A percentile compares a stretch with the other conserved stretches of the same genome.
Conservation (phyloP, 2,329 filamentous ascomycete species). For the Microsporum audouinii region DNA sequence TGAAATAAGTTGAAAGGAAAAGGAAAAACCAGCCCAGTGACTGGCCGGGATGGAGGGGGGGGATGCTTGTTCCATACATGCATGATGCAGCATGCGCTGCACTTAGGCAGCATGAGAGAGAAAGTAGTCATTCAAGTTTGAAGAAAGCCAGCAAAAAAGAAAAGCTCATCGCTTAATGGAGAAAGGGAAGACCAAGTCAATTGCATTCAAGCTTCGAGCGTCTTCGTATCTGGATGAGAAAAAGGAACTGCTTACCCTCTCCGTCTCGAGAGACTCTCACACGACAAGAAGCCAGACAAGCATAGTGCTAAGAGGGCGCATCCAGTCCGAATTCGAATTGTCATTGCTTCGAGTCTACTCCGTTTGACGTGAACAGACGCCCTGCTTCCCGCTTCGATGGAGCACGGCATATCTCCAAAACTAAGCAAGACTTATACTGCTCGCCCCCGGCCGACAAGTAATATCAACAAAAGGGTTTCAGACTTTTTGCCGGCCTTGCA, state of each 20-base stretch:
- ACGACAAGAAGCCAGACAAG: neutral
- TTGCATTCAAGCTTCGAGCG: conserved; percentile 1
- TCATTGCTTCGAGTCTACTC: too few species aligned
- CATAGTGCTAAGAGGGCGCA: too few species aligned
- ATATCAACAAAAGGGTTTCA: neutral
- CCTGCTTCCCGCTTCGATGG: too few species aligned
- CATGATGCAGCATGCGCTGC: neutral
- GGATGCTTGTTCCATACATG: neutral
- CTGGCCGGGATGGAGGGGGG: neutral
- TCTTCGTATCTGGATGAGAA: neutral
- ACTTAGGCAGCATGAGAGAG: too few species aligned
- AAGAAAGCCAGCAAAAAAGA: neutral
- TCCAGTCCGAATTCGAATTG: too few species aligned
- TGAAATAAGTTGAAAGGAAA: neutral
- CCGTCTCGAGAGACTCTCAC: neutral
- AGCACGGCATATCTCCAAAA: too few species aligned
- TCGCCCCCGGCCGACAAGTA: too few species aligned
- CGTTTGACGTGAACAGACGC: too few species aligned
- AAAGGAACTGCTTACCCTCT: neutral
- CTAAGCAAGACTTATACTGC: too few species aligned
- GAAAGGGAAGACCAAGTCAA: neutral
- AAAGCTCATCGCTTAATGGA: neutral
- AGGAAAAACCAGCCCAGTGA: neutral
- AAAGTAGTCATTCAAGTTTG: neutral
- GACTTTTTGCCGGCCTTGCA: neutral